These are phyloP conservation scores for Rubia occidens DNA, from an alignment of 305 asterid species.

Conservation along the genomic window DNA sequence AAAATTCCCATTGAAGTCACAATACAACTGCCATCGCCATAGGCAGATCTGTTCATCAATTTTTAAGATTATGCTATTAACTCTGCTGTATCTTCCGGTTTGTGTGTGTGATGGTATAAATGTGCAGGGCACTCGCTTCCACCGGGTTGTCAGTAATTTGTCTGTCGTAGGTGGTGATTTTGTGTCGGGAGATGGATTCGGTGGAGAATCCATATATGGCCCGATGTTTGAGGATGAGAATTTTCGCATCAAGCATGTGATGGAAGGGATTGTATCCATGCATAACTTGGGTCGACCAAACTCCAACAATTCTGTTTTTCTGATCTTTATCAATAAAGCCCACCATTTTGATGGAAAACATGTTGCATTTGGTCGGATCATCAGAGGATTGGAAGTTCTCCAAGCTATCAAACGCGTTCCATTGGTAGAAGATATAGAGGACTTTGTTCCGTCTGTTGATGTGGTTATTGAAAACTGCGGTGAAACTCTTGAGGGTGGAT, in stretches of 20 bases:
- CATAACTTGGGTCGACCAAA: slow-evolving; percentile 31
- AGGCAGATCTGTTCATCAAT: not conserved
- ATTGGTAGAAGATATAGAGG: slow-evolving; percentile 8
- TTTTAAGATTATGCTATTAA: too few relatives aligned
- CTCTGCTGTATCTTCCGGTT: not conserved
- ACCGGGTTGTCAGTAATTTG: slow-evolving; percentile 29
- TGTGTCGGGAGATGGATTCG: slow-evolving; percentile 28
- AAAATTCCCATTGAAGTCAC: not conserved
- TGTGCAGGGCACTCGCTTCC: slow-evolving; percentile 31
- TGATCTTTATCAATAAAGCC: slow-evolving; percentile 24
- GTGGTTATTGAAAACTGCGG: slow-evolving; percentile 30
- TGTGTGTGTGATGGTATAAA: not conserved
- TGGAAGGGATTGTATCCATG: slow-evolving; percentile 38
- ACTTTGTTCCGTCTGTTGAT: slow-evolving; percentile 20
- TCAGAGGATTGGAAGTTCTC: slow-evolving; percentile 31
- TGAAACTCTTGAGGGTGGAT: slow-evolving; percentile 32
- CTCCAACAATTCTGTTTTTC: slow-evolving; percentile 31
- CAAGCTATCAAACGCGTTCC: slow-evolving; percentile 28
- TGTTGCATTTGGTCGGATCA: slow-evolving; percentile 34
- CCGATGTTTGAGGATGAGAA: slow-evolving; percentile 35
- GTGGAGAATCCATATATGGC: slow-evolving; percentile 34
- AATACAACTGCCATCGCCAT: not conserved
- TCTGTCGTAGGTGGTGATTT: slow-evolving; percentile 35
- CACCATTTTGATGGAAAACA: slow-evolving; percentile 34
- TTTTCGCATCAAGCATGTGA: slow-evolving; percentile 32